phyloP scores from a whole-genome alignment of 306 rosid genomes.

The Cucurbita argyrosperma region DNA sequence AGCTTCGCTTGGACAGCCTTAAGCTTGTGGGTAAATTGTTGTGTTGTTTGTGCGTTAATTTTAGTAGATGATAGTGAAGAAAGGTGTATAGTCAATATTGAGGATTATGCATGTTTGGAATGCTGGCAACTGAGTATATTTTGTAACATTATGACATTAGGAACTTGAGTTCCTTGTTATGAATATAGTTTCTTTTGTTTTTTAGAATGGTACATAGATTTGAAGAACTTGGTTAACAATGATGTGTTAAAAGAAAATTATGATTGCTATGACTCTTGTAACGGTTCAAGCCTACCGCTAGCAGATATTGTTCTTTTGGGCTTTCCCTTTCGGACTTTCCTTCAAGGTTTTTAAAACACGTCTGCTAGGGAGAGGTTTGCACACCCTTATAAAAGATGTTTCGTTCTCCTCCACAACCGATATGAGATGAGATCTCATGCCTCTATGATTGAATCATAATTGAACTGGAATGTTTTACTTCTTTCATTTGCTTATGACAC shows the following conservation, averaged over 20 bases:
- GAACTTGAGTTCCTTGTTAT: neutral
- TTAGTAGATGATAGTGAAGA: neutral
- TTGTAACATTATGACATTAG: neutral
- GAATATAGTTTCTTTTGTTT: neutral
- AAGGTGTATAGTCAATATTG: neutral
- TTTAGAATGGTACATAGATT: neutral
- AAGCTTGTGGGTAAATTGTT: neutral
- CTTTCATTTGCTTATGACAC: too few species aligned
- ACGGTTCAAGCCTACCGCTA: too few species aligned
- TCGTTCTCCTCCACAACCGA: too few species aligned
- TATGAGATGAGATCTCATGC: too few species aligned
- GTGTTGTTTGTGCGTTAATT: neutral
- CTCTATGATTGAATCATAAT: too few species aligned
- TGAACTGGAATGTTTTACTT: too few species aligned
- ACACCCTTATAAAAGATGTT: too few species aligned
- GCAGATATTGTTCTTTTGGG: too few species aligned
- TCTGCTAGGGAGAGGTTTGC: too few species aligned
- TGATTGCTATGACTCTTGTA: neutral
- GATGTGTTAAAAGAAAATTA: neutral
- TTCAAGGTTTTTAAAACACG: too few species aligned
- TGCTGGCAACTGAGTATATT: neutral
- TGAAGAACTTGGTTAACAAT: neutral
- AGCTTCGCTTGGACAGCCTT: neutral
- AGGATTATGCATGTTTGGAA: neutral
- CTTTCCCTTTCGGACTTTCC: too few species aligned